These are phyloP conservation scores for Galerina marginata DNA, from an alignment of 768 basidiomycete species.

Conservation along the genomic window DNA sequence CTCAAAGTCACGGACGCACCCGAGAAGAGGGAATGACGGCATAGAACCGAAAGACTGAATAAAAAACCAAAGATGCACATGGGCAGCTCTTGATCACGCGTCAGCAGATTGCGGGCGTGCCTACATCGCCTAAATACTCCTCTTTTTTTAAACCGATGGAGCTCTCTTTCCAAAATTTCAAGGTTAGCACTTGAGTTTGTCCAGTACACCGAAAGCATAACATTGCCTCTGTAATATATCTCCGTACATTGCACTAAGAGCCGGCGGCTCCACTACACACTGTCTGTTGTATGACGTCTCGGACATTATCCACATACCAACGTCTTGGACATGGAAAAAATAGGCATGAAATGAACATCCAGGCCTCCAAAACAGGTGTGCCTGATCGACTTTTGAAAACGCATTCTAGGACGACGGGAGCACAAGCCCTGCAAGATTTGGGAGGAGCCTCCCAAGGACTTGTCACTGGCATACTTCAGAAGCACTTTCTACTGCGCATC, in stretches of 20 bases:
- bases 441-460: constrained; percentile 15
- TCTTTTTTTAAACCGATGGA: constrained; percentile 1
- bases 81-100: constrained; percentile 19
- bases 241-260: background rate
- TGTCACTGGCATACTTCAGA: constrained; percentile 15
- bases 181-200: background rate
- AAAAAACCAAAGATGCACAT: constrained; percentile 23
- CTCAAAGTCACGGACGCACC: constrained; percentile 25
- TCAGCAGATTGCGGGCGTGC: constrained; percentile 20
- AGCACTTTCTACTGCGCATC: constrained; percentile 18
- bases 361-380: constrained; percentile 11
- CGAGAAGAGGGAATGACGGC: constrained; percentile 32
- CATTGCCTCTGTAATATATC: background rate
- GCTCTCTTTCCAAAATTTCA: constrained; percentile 7
- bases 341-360: background rate
- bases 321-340: constrained; percentile 1
- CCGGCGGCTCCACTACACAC: constrained; percentile 2
- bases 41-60: constrained; percentile 22
- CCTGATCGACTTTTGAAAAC: constrained; percentile 18
- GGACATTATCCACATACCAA: background rate
- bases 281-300: background rate
- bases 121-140: constrained; percentile 13
- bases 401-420: constrained; percentile 9
- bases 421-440: constrained; percentile 13
- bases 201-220: background rate